phyloP scores from a whole-genome alignment of 2,329 filamentous ascomycete species.

The Balansia obtecta region DNA sequence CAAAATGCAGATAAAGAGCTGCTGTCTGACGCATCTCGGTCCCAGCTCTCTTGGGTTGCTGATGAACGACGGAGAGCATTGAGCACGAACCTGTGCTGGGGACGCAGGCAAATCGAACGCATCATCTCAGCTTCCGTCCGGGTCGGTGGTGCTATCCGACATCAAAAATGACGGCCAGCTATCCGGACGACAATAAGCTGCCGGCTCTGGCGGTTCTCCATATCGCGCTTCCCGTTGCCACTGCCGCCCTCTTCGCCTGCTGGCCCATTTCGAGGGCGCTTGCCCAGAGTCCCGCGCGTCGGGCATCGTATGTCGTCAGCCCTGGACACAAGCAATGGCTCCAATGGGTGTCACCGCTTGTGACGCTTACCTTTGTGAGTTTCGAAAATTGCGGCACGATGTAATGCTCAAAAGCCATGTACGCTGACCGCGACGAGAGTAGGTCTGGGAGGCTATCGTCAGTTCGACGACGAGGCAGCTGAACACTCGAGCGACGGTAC shows the following conservation, averaged over 20 bases:
- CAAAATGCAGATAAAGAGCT: no score
- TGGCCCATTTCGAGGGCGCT: conserved; percentile 1
- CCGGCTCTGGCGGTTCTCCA: conserved; percentile 3
- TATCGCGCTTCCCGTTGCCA: conserved; percentile 3
- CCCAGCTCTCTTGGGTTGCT: background rate
- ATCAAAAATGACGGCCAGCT: background rate
- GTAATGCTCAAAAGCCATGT: background rate
- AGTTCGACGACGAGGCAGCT: background rate
- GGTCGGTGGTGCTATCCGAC: background rate
- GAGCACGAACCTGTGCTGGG: background rate
- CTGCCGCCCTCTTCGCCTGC: background rate
- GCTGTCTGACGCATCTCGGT: background rate
- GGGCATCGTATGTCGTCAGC: background rate
- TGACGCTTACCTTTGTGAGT: conserved; percentile 5
- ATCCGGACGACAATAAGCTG: background rate
- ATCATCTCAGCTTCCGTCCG: background rate
- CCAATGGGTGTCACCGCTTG: background rate
- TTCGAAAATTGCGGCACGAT: background rate
- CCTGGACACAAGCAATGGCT: background rate
- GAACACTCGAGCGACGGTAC: background rate
- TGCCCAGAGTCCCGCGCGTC: conserved; percentile 1
- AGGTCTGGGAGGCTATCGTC: conserved; percentile 2
- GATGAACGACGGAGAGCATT: background rate
- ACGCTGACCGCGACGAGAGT: background rate
- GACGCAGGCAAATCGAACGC: background rate